A percentile compares a stretch with the other conserved stretches of the same genome.
Conservation (phyloP, 768 basidiomycete species). For the Boletus sp. region DNA sequence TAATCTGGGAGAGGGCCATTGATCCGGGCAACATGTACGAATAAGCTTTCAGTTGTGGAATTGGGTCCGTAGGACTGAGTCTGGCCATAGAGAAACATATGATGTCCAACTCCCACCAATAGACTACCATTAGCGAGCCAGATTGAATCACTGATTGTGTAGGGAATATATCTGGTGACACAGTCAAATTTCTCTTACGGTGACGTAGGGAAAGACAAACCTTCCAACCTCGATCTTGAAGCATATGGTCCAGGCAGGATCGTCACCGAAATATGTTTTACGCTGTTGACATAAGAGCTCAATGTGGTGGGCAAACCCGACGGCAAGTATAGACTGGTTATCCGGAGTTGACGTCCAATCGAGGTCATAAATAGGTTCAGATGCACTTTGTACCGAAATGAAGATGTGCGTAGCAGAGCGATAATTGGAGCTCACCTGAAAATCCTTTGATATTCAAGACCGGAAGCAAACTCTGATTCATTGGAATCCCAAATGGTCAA, state of each 20-base stretch:
- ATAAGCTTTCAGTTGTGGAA: conserved; percentile 50
- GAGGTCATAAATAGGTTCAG: conserved; percentile 72
- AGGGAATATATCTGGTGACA: conserved; percentile 61
- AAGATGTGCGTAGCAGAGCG: neutral
- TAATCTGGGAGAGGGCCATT: conserved; percentile 90
- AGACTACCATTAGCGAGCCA: conserved; percentile 86
- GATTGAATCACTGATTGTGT: conserved; percentile 84
- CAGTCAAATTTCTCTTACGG: neutral
- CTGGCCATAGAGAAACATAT: conserved; percentile 78
- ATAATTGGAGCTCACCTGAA: conserved; percentile 47
- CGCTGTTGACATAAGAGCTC: conserved; percentile 91
- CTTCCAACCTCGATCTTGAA: conserved; percentile 65
- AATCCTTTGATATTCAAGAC: conserved; percentile 70
- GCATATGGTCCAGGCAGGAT: conserved; percentile 75
- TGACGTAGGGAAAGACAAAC: conserved; percentile 42
- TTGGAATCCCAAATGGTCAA: conserved; percentile 96
- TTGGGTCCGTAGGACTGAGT: conserved; percentile 21
- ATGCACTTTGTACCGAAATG: conserved; percentile 18
- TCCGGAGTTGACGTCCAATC: conserved; percentile 95
- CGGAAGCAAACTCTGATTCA: conserved; percentile 89
- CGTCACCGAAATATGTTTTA: conserved; percentile 86
- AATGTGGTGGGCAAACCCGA: conserved; percentile 77
- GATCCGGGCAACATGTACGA: conserved; percentile 76
- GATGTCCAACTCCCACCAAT: conserved; percentile 78
- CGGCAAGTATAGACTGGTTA: conserved; percentile 85